Evolutionary conservation across 129 eudicot species (phyloP), one percentile per base, ranked within the genome.

Genomic region (Gnaphalium uliginosum): DNA sequence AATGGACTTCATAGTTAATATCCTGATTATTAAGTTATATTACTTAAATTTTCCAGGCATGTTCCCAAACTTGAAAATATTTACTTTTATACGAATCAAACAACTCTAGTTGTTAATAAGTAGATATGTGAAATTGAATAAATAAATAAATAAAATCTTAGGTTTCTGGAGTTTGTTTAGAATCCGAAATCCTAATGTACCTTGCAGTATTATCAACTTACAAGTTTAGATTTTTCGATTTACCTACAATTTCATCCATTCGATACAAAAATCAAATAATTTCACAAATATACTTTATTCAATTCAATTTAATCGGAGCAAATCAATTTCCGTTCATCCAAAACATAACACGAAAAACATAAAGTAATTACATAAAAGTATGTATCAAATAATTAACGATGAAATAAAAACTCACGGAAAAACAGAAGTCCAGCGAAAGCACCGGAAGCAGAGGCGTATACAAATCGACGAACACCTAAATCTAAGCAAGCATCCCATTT

Each of bases 401-500:
- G 18, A 3, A 14, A 0, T 0, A 46, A 11, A 26, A 61, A 26
- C 96, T 87, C 75, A 93, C 98, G 92, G 82, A 93, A 90, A 70
- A 93, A 84, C 27, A 93, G 91, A 81, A 93, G 91, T 63, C 96
- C 98, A 73, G 87, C 72, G 30, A 88, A 82, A 74, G 96, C 92
- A 61, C 98, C 96, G 75, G 88, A 80, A 35, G 88, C 61, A 73
- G 98, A 85, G 23, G 96, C 81, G 80, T 93, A 90, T 6, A 86
- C 90, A 48, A 93, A 84, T 29, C 98, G 95, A 54, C 98, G 98
- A 41, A 90, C 79, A 21, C 96, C 90, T 83, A 93, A 86, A 93
- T 93, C 98, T 30, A 93, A 78, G 62, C 96, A 93, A 5, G 96
- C 92, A 25, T 93, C 96, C 96, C 92, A 93, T 81, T 93, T 90